A percentile compares a stretch with the other conserved stretches of the same genome.
Conservation (phyloP, 768 basidiomycete species). For the Exsudoporus frostii region DNA sequence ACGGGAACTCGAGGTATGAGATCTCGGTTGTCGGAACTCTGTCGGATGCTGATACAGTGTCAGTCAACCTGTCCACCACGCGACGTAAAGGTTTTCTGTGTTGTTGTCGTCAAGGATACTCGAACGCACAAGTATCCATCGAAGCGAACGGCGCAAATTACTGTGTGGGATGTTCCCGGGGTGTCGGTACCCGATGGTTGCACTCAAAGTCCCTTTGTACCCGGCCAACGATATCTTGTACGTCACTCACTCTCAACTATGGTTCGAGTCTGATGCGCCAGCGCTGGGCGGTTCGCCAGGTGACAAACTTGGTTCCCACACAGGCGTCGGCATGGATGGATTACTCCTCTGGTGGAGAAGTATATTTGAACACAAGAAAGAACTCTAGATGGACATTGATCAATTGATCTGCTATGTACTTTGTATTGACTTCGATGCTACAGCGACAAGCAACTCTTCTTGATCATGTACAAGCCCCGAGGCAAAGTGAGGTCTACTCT, state of each 20-base stretch:
- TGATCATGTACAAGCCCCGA: background rate
- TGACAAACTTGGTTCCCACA: slow-evolving; percentile 71
- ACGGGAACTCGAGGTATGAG: slow-evolving; percentile 65
- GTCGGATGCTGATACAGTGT: slow-evolving; percentile 4
- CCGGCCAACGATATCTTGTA: slow-evolving; percentile 69
- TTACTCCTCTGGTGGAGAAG: slow-evolving; percentile 52
- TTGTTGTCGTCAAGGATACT: slow-evolving; percentile 66
- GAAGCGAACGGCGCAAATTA: slow-evolving; percentile 68
- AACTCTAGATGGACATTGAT: slow-evolving; percentile 60
- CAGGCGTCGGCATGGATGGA: slow-evolving; percentile 72
- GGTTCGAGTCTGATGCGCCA: background rate
- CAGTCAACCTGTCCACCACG: slow-evolving; percentile 68
- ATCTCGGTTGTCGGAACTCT: background rate
- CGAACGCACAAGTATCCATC: slow-evolving; percentile 48
- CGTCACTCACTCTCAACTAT: slow-evolving; percentile 18
- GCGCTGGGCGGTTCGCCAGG: slow-evolving; percentile 1
- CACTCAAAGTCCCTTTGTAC: slow-evolving; percentile 48
- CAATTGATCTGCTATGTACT: slow-evolving; percentile 1
- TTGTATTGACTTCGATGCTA: background rate
- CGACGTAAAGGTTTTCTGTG: slow-evolving; percentile 71
- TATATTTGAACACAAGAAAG: slow-evolving; percentile 66
- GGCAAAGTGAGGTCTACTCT: background rate
- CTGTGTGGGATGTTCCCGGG: slow-evolving; percentile 74
- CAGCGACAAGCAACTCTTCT: background rate
- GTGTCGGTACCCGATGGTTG: slow-evolving; percentile 50